phyloP scores from a whole-genome alignment of 1,284 basidiomycete species.

The Pyrrhoderma lamaoense region DNA sequence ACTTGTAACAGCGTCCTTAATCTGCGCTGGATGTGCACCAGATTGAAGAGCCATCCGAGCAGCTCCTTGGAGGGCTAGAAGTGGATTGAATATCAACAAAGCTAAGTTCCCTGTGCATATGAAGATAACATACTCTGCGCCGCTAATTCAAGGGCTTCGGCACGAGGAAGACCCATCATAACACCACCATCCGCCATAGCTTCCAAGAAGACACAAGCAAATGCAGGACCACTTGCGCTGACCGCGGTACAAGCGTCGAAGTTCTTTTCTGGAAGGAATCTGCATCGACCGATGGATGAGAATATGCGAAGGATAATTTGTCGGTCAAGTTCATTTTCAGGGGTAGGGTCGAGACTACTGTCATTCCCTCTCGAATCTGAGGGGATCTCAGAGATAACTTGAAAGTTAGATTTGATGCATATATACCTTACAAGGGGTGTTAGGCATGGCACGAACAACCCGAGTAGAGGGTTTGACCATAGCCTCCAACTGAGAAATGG shows the following conservation, averaged over 20 bases:
- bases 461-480: conserved; percentile 76
- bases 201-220: conserved; percentile 94
- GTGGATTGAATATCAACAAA: conserved; percentile 8
- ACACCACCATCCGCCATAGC: conserved; percentile 99
- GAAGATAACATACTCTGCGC: conserved; percentile 72
- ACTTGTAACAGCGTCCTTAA: conserved; percentile 99
- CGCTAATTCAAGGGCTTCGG: conserved; percentile 91
- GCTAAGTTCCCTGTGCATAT: not conserved
- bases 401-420: not conserved
- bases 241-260: conserved; percentile 98
- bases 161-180: conserved; percentile 98
- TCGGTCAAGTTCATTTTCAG: conserved; percentile 51
- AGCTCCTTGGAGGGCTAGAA: conserved; percentile 87
- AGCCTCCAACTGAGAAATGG: conserved; percentile 70
- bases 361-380: conserved; percentile 97
- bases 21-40: conserved; percentile 87
- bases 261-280: conserved; percentile 94
- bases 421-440: conserved; percentile 90
- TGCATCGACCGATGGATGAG: conserved; percentile 88
- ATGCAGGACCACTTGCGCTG: conserved; percentile 94
- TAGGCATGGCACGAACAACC: conserved; percentile 97
- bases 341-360: conserved; percentile 71
- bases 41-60: conserved; percentile 92
- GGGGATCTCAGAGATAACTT: not conserved
- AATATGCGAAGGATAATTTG: conserved; percentile 88